Evolutionary conservation across 306 rosid genomes (phyloP).

Genomic region (Luffa acutangula): DNA sequence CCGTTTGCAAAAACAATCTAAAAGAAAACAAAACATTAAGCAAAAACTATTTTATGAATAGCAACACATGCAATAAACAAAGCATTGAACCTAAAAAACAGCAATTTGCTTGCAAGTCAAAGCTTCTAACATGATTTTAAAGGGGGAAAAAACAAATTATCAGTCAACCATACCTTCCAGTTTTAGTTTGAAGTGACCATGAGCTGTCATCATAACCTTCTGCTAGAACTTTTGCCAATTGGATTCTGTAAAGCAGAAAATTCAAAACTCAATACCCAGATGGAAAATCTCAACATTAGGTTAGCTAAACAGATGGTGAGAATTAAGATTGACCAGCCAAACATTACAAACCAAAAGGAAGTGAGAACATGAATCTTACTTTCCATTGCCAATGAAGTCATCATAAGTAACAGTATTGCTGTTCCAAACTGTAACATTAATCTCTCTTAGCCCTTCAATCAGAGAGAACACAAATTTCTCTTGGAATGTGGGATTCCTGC

Average conservation of each 20-base stretch:
- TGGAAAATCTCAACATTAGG: conserved; percentile 1
- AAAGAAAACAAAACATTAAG: neutral
- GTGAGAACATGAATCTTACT: conserved; percentile 19
- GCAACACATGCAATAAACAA: neutral
- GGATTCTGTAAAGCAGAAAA: conserved; percentile 32
- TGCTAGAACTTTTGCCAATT: conserved; percentile 59
- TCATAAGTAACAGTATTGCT: conserved; percentile 61
- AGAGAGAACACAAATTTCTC: conserved; percentile 60
- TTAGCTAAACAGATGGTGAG: neutral
- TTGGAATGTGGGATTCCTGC: conserved; percentile 54
- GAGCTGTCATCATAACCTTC: conserved; percentile 68
- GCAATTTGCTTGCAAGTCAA: neutral
- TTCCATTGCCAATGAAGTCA: conserved; percentile 78
- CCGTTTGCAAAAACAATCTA: neutral
- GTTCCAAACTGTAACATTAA: conserved; percentile 71
- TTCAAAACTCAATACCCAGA: conserved; percentile 3
- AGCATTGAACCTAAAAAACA: neutral
- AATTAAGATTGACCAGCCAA: neutral
- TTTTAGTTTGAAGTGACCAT: conserved; percentile 76
- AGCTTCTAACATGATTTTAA: neutral
- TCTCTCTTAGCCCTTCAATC: conserved; percentile 74
- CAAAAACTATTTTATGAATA: neutral
- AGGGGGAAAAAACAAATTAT: neutral
- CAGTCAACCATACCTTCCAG: conserved; percentile 45
- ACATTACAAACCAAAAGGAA: neutral